phyloP scores from a whole-genome alignment of 208 protist genomes.

The Wallacemonas rigidus region DNA sequence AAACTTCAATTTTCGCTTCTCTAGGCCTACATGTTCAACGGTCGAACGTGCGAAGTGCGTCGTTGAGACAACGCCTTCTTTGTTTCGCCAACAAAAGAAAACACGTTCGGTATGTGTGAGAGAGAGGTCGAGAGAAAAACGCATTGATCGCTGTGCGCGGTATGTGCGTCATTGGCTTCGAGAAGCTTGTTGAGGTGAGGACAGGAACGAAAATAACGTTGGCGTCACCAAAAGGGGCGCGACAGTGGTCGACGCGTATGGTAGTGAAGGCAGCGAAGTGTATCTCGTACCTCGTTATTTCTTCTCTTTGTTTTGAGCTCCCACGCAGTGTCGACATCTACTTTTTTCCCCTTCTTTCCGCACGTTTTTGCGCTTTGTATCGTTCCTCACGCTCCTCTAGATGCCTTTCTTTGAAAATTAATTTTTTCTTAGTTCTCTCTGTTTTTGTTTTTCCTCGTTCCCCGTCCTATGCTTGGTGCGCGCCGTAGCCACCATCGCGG shows the following conservation, averaged over 20 bases:
- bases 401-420: too few species aligned
- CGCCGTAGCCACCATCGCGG: not conserved
- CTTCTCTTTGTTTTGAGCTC: not conserved
- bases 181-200: not conserved
- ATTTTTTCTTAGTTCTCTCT: constrained; percentile 11
- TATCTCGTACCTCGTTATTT: not conserved
- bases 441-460: constrained; percentile 21
- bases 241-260: not conserved
- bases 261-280: constrained; percentile 1
- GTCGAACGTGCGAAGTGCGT: too few species aligned
- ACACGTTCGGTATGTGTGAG: too few species aligned
- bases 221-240: not conserved
- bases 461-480: not conserved
- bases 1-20: too few species aligned
- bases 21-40: too few species aligned
- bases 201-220: constrained; percentile 6
- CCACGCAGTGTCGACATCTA: not conserved
- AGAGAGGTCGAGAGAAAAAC: too few species aligned
- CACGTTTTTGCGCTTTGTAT: constrained; percentile 13
- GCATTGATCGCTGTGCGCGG: too few species aligned
- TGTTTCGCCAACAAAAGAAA: too few species aligned
- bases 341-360: constrained; percentile 10
- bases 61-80: too few species aligned
- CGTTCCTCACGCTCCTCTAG: not conserved
- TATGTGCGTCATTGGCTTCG: not conserved